A percentile compares a stretch with the other conserved stretches of the same genome.
These are phyloP conservation scores for Trametes polyzona DNA, from an alignment of 1,284 basidiomycete genomes.

Conservation along the genomic window DNA sequence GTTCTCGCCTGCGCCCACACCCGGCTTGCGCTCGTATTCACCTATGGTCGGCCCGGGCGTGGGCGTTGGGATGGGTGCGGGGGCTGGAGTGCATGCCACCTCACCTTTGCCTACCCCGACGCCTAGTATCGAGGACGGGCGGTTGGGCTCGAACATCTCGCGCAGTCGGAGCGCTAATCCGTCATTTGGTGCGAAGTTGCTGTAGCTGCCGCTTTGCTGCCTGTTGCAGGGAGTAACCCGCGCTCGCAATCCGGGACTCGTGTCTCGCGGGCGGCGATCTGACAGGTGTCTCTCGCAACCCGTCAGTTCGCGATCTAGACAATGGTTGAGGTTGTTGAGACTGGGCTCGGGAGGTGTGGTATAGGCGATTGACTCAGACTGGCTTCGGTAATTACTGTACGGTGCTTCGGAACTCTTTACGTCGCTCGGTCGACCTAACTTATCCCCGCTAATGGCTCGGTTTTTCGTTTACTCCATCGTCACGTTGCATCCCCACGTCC, in stretches of 20 bases:
- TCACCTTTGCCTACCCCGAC: constrained; percentile 24
- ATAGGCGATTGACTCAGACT: not conserved
- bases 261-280: no score
- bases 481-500: constrained; percentile 6
- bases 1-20: constrained; percentile 59
- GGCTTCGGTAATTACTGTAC: not conserved
- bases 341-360: not conserved
- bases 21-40: constrained; percentile 55
- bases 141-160: constrained; percentile 55
- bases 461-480: constrained; percentile 7
- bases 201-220: no score
- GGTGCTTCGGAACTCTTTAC: constrained; percentile 16
- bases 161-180: constrained; percentile 63
- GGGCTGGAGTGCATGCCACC: no score
- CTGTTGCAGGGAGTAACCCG: no score
- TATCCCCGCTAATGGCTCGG: constrained; percentile 24
- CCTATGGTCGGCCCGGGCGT: constrained; percentile 46
- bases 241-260: no score
- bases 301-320: not conserved
- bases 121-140: constrained; percentile 45
- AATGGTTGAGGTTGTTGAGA: not conserved
- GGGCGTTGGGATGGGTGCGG: not conserved
- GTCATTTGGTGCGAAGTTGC: constrained; percentile 45
- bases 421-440: constrained; percentile 29
- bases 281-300: no score